Evolutionary conservation across 164 flowering plant genomes (phyloP), one percentile per base, ranked within the genome.

Genomic region (Malania oleifera): DNA sequence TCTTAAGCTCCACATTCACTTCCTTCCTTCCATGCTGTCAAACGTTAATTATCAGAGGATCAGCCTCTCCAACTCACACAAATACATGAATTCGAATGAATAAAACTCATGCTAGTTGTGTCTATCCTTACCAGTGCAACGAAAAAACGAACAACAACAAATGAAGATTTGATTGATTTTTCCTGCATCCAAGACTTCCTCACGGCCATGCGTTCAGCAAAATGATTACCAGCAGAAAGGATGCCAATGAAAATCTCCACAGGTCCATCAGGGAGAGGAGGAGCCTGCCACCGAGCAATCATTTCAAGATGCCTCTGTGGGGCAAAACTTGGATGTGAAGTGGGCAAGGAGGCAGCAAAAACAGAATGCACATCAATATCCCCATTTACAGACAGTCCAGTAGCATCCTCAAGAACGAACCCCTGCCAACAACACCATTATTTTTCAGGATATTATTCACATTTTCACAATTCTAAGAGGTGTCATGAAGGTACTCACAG

Each of bases 351-450:
- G 47, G 90, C 96, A 62, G 96, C 98, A 75, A 84, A 73, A 17
- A 93, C 48, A 1, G 87, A 83, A 53, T 80, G 82, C 15, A 90
- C 77, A 70, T 86, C 86, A 57, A 93, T 37, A 37, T 93, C 97
- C 17, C 96, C 98, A 58, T 69, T 87, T 57, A 93, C 17, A 39
- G 80, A 77, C 26, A 93, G 59, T 22, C 97, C 96, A 48, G 98
- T 93, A 18, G 97, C 98, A 78, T 93, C 98, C 75, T 93, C 97
- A 40, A 93, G 91, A 49, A 84, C 69, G 69, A 84, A 93, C 6
- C 97, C 95, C 98, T 93, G 77, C 50, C 11, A 54, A 56, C 17
- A 67, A 20, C 23, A 35, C 2, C 24, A 46, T 54, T 20, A 18
- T 37, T 25, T 49, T 24, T 31, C 52, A 43, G 64, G 39, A 63